Base-by-base conservation (phyloP, 805 yeast species). In the Candida michaelii region DNA sequence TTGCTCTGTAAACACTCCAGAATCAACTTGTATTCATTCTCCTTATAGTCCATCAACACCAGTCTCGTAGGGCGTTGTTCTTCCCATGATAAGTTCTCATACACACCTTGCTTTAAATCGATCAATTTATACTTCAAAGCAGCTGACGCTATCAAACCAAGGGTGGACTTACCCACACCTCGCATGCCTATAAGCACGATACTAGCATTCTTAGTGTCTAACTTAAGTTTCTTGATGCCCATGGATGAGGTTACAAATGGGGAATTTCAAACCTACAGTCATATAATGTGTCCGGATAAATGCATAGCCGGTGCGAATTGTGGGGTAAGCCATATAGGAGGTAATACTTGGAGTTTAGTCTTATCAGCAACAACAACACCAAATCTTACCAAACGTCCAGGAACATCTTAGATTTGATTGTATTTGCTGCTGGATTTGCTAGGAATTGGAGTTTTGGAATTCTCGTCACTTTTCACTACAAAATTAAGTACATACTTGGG, bases 161-260 rank as follows among this genome's bases (percentile, higher is more conserved):
- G 40, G 4, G 53, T 52, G 13, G 54, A 49, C 35, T 49, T 52
- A 7, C 56, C 56, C 12, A 46, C 52, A 3, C 56, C 56, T 30
- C 56, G 44, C 10, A 50, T 44, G 9, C 56, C 56, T 3, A 48
- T 45, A 10, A 52, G 39, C 9, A 51, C 45, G 15, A 49, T 39
- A 12, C 31, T 29, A 6, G 12, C 8, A 12, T 12, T 29, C 9
- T 10, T 23, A 23, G 6, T 10, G 10, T 23, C 25, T 23, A 23
- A 6, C 25, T 23, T 23, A 10, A 10, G 6, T 10, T 23, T 23
- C 25, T 23, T 23, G 10, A 7, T 23, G 10, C 25, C 10, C 25
- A 23, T 23, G 25, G 25, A 10, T 10, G 10, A 7, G 6, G 10
- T 7, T 23, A 7, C 25, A 23, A 7, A 7, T 23, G 25, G 25